Conservation (phyloP, 306 rosid genomes). For the Sesbania bispinosa region DNA sequence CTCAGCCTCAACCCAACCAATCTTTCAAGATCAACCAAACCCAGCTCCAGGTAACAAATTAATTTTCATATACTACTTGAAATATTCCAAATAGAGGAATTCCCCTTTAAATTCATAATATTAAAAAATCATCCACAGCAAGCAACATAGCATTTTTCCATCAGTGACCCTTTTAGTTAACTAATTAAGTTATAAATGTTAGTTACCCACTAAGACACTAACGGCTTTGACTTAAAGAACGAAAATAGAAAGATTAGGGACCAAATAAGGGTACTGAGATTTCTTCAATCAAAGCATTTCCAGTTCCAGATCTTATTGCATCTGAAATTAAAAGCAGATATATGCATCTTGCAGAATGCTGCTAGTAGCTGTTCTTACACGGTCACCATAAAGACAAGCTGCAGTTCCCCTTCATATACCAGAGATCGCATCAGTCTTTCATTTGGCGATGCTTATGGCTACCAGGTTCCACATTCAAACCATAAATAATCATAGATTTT, state of each 20-base stretch:
- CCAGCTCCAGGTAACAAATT: neutral
- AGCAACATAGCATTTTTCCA: neutral
- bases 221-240: neutral
- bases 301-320: neutral
- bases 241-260: neutral
- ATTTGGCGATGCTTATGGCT: constrained; percentile 86
- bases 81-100: neutral
- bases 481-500: no score
- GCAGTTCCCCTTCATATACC: constrained; percentile 64
- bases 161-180: neutral
- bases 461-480: constrained; percentile 58
- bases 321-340: neutral
- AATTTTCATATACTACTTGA: neutral
- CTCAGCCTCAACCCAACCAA: constrained; percentile 2
- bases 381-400: constrained; percentile 67
- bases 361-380: constrained; percentile 57
- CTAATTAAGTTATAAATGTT: neutral
- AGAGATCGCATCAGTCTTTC: constrained; percentile 75
- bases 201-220: neutral
- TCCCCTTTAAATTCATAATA: neutral
- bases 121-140: neutral
- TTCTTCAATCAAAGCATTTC: neutral
- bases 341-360: constrained; percentile 34
- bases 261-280: neutral
- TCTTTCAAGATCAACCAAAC: constrained; percentile 29